Conservation (phyloP, 352 stramenopile genomes). For the Globisporangium takayamanum region DNA sequence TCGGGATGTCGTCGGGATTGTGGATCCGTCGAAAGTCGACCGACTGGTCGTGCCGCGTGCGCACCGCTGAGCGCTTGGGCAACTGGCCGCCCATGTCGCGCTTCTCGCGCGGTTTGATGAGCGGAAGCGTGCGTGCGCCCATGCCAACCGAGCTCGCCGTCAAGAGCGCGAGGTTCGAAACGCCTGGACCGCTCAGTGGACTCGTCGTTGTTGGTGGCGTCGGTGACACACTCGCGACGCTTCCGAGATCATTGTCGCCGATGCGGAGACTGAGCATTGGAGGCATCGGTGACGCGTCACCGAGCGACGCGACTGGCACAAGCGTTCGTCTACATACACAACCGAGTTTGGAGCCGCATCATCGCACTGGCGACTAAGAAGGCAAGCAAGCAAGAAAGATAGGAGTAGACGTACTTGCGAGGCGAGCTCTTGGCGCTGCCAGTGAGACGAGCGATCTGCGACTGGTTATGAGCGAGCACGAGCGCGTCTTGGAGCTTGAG, state of each 20-base stretch:
- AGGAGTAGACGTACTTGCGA: constrained; percentile 6
- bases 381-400: not conserved
- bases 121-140: constrained; percentile 9
- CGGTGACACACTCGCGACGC: not conserved
- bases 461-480: constrained; percentile 4
- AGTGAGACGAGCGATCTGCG: constrained; percentile 7
- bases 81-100: no score
- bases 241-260: constrained; percentile 1
- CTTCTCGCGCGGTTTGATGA: no score
- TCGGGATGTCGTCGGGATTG: no score
- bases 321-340: constrained; percentile 9
- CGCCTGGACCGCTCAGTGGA: not conserved
- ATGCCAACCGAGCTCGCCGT: constrained; percentile 21
- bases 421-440: constrained; percentile 8
- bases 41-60: no score
- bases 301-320: constrained; percentile 3
- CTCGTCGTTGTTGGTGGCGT: not conserved
- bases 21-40: no score
- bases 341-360: no score
- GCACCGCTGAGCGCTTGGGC: no score
- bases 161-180: constrained; percentile 4
- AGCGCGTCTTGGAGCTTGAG: constrained; percentile 30
- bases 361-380: no score
- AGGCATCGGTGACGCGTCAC: constrained; percentile 7
- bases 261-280: constrained; percentile 9